A percentile compares a stretch with the other conserved stretches of the same genome.
phyloP scores from a whole-genome alignment of 108 stramenopile species.

The Fragilariopsis cylindrus region DNA sequence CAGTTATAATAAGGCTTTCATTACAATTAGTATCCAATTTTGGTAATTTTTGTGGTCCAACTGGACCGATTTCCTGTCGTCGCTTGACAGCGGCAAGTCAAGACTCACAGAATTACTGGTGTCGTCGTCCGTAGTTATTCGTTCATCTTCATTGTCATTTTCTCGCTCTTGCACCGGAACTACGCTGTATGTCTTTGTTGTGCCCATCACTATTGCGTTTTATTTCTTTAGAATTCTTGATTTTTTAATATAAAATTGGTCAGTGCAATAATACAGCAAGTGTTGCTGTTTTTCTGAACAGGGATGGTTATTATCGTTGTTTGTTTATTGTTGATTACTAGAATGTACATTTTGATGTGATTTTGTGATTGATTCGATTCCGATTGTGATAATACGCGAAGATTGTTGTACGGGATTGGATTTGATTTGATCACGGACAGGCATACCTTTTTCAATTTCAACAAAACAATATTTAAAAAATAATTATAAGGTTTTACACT shows the following conservation, averaged over 20 bases:
- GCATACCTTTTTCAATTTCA: too few species aligned
- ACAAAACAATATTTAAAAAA: too few species aligned
- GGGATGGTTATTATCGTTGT: background rate
- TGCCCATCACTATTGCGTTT: background rate
- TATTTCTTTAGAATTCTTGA: background rate
- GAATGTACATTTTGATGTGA: too few species aligned
- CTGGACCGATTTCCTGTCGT: too few species aligned
- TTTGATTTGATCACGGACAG: too few species aligned
- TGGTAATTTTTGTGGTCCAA: background rate
- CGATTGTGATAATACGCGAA: too few species aligned
- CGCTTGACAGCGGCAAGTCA: too few species aligned
- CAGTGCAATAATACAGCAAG: too few species aligned
- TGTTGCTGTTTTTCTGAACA: background rate
- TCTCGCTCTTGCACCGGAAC: background rate
- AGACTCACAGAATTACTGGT: background rate
- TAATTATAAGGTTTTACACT: too few species aligned
- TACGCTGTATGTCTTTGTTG: background rate
- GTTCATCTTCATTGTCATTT: background rate
- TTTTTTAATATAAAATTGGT: background rate
- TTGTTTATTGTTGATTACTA: background rate
- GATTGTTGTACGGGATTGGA: too few species aligned
- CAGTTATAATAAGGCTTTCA: constrained; percentile 22
- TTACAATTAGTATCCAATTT: background rate
- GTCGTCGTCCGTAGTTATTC: background rate
- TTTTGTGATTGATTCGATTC: too few species aligned